Evolutionary conservation across 2,329 filamentous ascomycete species (phyloP).

Genomic region (Kalaharituber pfeilii): DNA sequence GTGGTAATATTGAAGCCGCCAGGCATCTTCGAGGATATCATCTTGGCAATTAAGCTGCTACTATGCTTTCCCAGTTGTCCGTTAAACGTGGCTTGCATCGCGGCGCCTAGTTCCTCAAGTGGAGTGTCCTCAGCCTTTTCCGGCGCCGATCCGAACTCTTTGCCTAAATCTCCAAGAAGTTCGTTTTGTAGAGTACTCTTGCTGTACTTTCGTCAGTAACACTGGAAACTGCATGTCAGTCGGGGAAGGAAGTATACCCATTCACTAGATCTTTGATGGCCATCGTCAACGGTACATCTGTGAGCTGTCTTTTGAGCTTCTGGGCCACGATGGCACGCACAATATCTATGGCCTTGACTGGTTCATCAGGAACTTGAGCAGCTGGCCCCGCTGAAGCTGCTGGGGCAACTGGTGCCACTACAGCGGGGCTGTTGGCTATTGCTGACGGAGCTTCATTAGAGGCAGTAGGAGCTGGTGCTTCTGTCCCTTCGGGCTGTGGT

Average conservation of each 20-base stretch:
- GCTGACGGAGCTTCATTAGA: constrained; percentile 27
- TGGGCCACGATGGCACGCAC: not conserved
- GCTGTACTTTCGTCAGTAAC: constrained; percentile 30
- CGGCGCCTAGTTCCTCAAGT: constrained; percentile 79
- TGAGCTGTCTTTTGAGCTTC: constrained; percentile 77
- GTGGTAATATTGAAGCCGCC: constrained; percentile 98
- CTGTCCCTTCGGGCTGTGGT: constrained; percentile 76
- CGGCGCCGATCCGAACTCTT: constrained; percentile 94
- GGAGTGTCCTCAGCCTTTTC: constrained; percentile 98
- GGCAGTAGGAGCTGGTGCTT: constrained; percentile 36
- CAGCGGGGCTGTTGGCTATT: constrained; percentile 28
- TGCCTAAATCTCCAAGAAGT: constrained; percentile 90
- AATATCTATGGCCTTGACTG: constrained; percentile 68
- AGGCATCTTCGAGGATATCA: constrained; percentile 98
- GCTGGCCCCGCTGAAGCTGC: constrained; percentile 62
- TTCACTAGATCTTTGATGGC: constrained; percentile 90
- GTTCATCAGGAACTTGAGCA: constrained; percentile 67
- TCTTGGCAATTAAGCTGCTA: constrained; percentile 72
- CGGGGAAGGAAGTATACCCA: not conserved
- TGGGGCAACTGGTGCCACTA: constrained; percentile 32
- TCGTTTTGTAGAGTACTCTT: constrained; percentile 99
- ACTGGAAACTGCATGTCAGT: not conserved
- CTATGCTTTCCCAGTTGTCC: constrained; percentile 96
- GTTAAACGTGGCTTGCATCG: constrained; percentile 98
- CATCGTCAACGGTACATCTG: constrained; percentile 82